Base-by-base conservation (phyloP, 176 grass and related monocot species). In the Coix lacrymajobi region DNA sequence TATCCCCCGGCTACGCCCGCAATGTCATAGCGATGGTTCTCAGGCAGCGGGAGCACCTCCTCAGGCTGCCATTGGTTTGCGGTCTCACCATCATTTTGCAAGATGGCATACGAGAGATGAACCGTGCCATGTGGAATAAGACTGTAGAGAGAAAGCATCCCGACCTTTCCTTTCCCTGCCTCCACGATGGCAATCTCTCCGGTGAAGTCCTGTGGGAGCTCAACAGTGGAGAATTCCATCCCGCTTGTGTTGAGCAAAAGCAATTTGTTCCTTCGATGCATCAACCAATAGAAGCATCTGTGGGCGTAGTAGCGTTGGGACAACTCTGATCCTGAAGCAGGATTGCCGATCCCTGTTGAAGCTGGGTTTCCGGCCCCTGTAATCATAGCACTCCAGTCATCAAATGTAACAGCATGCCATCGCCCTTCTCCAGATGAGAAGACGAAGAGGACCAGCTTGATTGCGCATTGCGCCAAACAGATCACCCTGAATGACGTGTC, bases 161-260 rank as follows among this genome's bases (percentile, higher is more conserved):
- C 83, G 22, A 70, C 11, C 17, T n/a, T 45, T 8, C 64, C 83
- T 36, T 62, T 75, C 5, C 3, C 64, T 48, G 37, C 66, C 37
- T 78, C 74, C 3, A 85, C 74, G 37, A 85, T 45, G 48, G 63
- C 49, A 48, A 66, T 84, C 31, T 41, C 48, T 75, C 72, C 52
- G 1, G 56, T 25, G 34, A 29, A n/a, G 30, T 37, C 1, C 13
- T 17, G 51, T 36, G 52, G 84, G 66, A 79, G 54, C 30, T 79
- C 25, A 31, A 72, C 4, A 51, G 75, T 32, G 17, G 73, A 79
- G 66, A 85, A 79, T 3, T 85, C 30, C 73, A 85, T 63, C 30
- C 14, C 2, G n/a, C 16, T 4, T 2, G 76, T 64, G 22, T 79
- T 41, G 9, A 85, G 66, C 75, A 79, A 24, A 19, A 85, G 84